phyloP scores from a whole-genome alignment of 495 filamentous ascomycete genomes.

The Choiromyces venosus region DNA sequence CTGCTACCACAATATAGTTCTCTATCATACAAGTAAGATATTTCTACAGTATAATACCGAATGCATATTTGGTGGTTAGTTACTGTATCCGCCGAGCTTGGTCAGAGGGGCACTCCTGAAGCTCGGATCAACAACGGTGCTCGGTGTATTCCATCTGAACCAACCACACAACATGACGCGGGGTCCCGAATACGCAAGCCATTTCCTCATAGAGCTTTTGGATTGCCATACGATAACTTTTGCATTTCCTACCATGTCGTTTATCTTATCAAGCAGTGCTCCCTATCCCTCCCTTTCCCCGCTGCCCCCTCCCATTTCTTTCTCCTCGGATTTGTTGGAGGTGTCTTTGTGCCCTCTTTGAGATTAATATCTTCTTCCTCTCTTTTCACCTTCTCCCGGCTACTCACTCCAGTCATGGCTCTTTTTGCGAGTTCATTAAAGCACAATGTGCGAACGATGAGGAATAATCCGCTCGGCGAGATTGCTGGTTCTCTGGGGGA shows the following conservation, averaged over 20 bases:
- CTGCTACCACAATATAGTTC: too few relatives aligned
- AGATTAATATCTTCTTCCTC: not conserved
- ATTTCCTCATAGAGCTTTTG: not conserved
- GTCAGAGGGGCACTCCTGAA: too few relatives aligned
- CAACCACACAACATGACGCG: not conserved
- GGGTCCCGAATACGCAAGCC: not conserved
- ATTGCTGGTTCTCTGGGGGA: slow-evolving; percentile 88
- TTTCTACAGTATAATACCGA: not conserved
- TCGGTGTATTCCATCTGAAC: not conserved
- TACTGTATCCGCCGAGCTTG: too few relatives aligned
- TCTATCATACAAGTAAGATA: too few relatives aligned
- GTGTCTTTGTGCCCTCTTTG: not conserved
- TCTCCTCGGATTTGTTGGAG: not conserved
- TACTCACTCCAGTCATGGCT: not conserved
- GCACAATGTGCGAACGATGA: slow-evolving; percentile 53
- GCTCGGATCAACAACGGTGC: not conserved
- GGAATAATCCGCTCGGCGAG: slow-evolving; percentile 61
- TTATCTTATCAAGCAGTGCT: not conserved
- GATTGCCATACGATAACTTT: not conserved
- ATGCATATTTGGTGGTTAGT: not conserved
- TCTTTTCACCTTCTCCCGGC: not conserved
- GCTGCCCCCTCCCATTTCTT: not conserved
- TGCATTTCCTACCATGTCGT: not conserved
- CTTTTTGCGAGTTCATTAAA: not conserved
- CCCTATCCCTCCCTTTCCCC: not conserved